Evolutionary conservation across 495 filamentous ascomycete species (phyloP), one percentile per base, ranked within the genome.

Genomic region (Xylaria palmicola): DNA sequence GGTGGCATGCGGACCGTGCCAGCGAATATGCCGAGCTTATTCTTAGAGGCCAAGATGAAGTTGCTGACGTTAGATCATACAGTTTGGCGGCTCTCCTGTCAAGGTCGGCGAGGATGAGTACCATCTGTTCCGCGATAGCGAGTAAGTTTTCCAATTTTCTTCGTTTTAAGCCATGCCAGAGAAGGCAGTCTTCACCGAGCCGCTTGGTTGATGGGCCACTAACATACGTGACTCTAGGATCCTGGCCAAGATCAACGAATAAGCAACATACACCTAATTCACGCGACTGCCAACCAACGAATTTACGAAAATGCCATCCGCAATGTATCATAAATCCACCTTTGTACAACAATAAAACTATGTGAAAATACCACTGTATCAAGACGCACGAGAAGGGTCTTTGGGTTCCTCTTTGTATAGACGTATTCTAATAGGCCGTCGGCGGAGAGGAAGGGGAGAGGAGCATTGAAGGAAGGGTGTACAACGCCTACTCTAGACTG

Each of bases 41-140:
- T 6, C 26, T 20, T 24, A 9, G 43, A 26, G 20, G 6, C 4
- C 13, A 24, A 20, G 20, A n/a, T 37, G 50, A 50, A 56, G 34
- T 59, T 36, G 68, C 74, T 80, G 67, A 81, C 69, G 49, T 30
- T 15, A 40, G 7, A 22, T 22, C 20, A 36, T 64, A 62, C 65
- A 98, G 94, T 99, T 89, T 72, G 94, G 94, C 75, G 94, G 94
- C 58, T 92, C 89, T 72, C 88, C 95, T 55, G 85, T 99, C 75
- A 97, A 97, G 85, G 91, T 98, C 67, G 93, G 93, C 63, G 93
- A 98, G 64, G 91, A 97, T 63, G 94, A 98, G 81, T 98, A 86
- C 79, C 86, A 88, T 62, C 88, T 99, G 58, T 99, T 95, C 87
- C 83, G 93, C 66, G 94, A 99, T 77, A 88, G 91, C 78, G 94